These are phyloP conservation scores for Populus deltoides DNA, from an alignment of 345 rosid species.

Conservation along the genomic window DNA sequence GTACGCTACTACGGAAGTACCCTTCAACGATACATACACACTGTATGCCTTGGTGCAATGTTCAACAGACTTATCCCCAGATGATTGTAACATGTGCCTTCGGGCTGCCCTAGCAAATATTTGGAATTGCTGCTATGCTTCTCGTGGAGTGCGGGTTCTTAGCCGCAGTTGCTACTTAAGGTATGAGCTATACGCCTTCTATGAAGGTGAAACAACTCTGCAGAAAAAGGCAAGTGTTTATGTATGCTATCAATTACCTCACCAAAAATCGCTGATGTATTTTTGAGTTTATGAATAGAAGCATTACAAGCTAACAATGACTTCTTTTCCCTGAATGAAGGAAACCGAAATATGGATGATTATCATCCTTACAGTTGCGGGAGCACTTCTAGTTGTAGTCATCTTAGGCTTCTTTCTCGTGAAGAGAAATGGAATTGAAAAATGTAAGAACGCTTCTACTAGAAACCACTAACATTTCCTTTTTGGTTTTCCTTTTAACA, in stretches of 20 bases:
- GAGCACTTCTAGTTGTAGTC: slow-evolving; percentile 12
- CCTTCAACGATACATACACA: slow-evolving; percentile 4
- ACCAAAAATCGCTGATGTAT: too few species aligned
- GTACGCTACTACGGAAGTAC: slow-evolving; percentile 10
- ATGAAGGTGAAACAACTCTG: slow-evolving; percentile 3
- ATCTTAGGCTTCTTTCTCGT: slow-evolving; percentile 12
- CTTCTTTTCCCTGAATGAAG: too few species aligned
- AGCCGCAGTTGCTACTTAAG: slow-evolving; percentile 44
- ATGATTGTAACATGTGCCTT: slow-evolving; percentile 34
- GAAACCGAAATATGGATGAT: slow-evolving; percentile 7
- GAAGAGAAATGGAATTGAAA: neutral
- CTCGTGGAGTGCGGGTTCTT: slow-evolving; percentile 33
- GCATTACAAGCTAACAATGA: too few species aligned
- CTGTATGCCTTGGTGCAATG: slow-evolving; percentile 39
- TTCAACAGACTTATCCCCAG: slow-evolving; percentile 27
- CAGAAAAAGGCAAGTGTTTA: slow-evolving; percentile 19
- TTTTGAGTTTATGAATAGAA: too few species aligned
- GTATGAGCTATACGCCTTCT: too few species aligned
- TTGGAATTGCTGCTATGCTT: slow-evolving; percentile 20
- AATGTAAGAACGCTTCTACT: neutral
- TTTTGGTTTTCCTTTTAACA: too few species aligned
- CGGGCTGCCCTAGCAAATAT: slow-evolving; percentile 22
- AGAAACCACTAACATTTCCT: neutral
- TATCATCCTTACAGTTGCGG: slow-evolving; percentile 9
- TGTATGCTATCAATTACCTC: too few species aligned